Percentiles rank a stretch among this genome's conserved stretches.
Evolutionary conservation across 495 filamentous ascomycete species (phyloP).

Genomic region (Bryoglossum gracile): DNA sequence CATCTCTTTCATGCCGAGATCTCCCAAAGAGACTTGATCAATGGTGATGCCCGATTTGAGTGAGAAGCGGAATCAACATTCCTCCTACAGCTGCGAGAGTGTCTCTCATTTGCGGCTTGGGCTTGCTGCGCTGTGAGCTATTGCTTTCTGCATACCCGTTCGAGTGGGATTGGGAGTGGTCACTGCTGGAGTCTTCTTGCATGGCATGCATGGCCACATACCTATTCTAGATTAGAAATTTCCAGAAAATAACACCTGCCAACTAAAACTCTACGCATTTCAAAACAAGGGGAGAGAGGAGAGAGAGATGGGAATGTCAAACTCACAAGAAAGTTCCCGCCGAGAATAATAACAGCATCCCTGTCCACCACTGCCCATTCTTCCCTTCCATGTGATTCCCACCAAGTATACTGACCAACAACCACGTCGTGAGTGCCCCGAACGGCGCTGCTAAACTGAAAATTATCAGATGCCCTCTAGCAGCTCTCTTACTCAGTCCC

Average conservation of each 20-base stretch:
- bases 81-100: conserved; percentile 73
- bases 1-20: too few relatives aligned
- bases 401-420: conserved; percentile 66
- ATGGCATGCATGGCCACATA: conserved; percentile 99
- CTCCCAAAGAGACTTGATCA: conserved; percentile 6
- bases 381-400: conserved; percentile 30
- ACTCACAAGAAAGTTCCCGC: conserved; percentile 92
- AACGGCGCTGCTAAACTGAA: conserved; percentile 88
- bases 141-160: conserved; percentile 64
- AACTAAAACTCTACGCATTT: too few relatives aligned
- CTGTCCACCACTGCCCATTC: conserved; percentile 71
- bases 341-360: conserved; percentile 83
- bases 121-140: conserved; percentile 40
- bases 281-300: background rate
- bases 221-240: conserved; percentile 37
- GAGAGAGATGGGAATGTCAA: background rate
- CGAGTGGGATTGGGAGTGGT: conserved; percentile 33
- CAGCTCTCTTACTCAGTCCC: conserved; percentile 76
- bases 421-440: conserved; percentile 78
- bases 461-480: conserved; percentile 75
- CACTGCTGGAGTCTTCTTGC: conserved; percentile 60
- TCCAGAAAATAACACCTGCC: too few relatives aligned
- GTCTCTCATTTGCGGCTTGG: conserved; percentile 50
- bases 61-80: conserved; percentile 83
- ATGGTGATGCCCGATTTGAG: conserved; percentile 79